Base-by-base conservation (phyloP, 139 green algal species). In the Haematococcus sp. region DNA sequence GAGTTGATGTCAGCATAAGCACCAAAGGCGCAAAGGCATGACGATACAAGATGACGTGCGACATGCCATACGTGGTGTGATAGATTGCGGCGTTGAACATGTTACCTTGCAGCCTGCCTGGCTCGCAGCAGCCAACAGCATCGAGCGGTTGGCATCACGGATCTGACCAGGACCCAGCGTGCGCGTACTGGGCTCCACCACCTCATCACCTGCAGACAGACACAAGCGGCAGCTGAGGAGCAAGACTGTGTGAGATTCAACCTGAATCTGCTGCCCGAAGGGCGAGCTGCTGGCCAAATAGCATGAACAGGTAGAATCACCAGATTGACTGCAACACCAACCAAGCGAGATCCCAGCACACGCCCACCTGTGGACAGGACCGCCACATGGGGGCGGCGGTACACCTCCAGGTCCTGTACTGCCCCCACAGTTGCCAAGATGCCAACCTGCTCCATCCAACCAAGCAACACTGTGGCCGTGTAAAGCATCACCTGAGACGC, bases 341-440 rank as follows among this genome's bases (percentile, higher is more conserved):
- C n/a, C n/a, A n/a, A n/a, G n/a, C n/a, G n/a, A n/a, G n/a, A n/a
- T n/a, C n/a, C n/a, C n/a, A n/a, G n/a, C n/a, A 49, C 40, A 11
- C 40, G 23, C 64, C 31, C 28, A 85, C 79, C 80, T 15, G 94
- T 98, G 25, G 94, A 98, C 30, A 98, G 84, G 32, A 98, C 84
- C 1, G 86, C 94, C 20, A 98, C 89, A 22, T 75, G 67, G 1
- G 89, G 88, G 58, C 43, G 61, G 33, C 73, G 46, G 68, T 83
- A 71, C 68, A 93, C 87, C 32, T 70, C 58, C 52, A 87, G 49
- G 33, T 52, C n/a, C 55, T 71, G n/a, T 23, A 73, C 69, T 3
- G 88, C 88, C 2, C 94, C 95, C 19, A 96, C 93, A 0, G 90
- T 95, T 22, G 93, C 95, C 27, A 98, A 79, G 52, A 98, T 89